A percentile compares a stretch with the other conserved stretches of the same genome.
Evolutionary conservation across 495 filamentous ascomycete genomes (phyloP).

Genomic region (Cercophora scortea): DNA sequence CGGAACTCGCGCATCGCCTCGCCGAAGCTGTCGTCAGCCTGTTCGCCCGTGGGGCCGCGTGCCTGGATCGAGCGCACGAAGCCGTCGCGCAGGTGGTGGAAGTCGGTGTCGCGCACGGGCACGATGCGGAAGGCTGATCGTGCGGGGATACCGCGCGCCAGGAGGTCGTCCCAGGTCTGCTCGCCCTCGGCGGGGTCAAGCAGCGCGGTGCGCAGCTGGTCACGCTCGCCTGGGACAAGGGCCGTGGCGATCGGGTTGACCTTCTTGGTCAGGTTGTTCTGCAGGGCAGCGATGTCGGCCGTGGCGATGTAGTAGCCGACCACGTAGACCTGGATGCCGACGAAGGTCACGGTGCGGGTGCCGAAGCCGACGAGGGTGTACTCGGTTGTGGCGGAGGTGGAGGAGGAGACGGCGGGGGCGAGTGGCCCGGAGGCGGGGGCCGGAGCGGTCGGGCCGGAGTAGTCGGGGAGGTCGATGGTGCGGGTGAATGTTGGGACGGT

Average conservation of each 20-base stretch:
- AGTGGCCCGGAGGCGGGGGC: conserved; percentile 7
- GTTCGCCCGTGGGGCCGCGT: conserved; percentile 12
- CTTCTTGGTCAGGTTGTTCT: conserved; percentile 37
- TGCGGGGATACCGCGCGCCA: conserved; percentile 51
- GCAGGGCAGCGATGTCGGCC: conserved; percentile 55
- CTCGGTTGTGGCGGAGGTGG: conserved; percentile 35
- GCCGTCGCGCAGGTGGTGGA: conserved; percentile 82
- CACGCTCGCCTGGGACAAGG: conserved; percentile 71
- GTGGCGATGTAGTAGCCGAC: conserved; percentile 85
- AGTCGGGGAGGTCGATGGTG: conserved; percentile 53
- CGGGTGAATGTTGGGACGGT: conserved; percentile 75
- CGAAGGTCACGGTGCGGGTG: conserved; percentile 78
- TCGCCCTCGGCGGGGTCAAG: conserved; percentile 62
- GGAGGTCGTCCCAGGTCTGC: conserved; percentile 62
- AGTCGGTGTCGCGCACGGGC: conserved; percentile 83
- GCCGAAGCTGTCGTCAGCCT: conserved; percentile 63
- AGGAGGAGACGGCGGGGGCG: conserved; percentile 7
- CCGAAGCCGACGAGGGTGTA: conserved; percentile 86
- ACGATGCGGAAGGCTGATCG: conserved; percentile 71
- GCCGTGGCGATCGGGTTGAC: conserved; percentile 66
- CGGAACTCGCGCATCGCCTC: conserved; percentile 67
- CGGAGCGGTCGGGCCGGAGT: conserved; percentile 16
- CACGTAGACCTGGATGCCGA: conserved; percentile 90
- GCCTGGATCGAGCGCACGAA: conserved; percentile 78
- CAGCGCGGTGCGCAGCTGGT: conserved; percentile 56